Conservation (phyloP, 2,329 filamentous ascomycete genomes). For the Pseudocercospora musae region DNA sequence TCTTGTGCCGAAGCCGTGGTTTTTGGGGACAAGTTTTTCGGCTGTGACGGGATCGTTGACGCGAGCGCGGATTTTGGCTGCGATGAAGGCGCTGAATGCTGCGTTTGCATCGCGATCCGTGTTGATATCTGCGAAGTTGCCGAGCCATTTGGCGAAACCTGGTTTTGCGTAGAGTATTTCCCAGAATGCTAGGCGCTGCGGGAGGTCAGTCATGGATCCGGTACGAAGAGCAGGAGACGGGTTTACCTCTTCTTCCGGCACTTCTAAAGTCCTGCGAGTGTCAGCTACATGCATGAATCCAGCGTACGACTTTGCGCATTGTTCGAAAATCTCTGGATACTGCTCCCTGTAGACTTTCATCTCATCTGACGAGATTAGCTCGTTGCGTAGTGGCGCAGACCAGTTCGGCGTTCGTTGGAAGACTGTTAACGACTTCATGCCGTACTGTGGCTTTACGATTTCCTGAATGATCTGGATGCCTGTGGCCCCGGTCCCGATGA, state of each 20-base stretch:
- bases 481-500: constrained; percentile 44
- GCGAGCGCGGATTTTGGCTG: constrained; percentile 42
- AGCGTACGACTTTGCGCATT: constrained; percentile 37
- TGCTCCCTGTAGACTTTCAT: constrained; percentile 26
- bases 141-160: constrained; percentile 40
- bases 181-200: constrained; percentile 40
- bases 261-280: constrained; percentile 46
- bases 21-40: constrained; percentile 54
- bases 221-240: not conserved
- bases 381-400: constrained; percentile 31
- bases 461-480: constrained; percentile 39
- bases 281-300: constrained; percentile 35
- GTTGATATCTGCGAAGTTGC: constrained; percentile 41
- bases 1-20: constrained; percentile 35
- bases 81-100: constrained; percentile 46
- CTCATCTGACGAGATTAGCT: constrained; percentile 23
- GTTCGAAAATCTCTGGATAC: constrained; percentile 32
- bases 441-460: constrained; percentile 27
- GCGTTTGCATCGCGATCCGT: constrained; percentile 38
- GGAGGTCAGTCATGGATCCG: not conserved
- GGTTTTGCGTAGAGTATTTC: constrained; percentile 40
- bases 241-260: constrained; percentile 35
- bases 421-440: constrained; percentile 47
- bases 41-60: constrained; percentile 43
- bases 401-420: constrained; percentile 65